Evolutionary conservation across 768 basidiomycete genomes (phyloP).

Genomic region (Thelephora ganbajun): DNA sequence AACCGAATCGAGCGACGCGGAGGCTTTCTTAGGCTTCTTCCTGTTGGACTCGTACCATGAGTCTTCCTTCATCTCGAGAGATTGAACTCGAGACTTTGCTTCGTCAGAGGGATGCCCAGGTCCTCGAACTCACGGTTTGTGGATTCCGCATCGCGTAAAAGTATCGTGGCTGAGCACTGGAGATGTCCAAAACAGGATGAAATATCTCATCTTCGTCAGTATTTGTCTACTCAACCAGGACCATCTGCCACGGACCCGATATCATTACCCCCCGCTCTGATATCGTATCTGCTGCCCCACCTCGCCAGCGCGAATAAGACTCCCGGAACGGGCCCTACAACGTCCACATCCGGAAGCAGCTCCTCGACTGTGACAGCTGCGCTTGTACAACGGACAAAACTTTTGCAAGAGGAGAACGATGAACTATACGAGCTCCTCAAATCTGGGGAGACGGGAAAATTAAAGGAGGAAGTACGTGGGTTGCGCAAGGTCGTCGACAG

Average conservation of each 20-base stretch:
- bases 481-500: slow-evolving; percentile 53
- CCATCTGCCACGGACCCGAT: slow-evolving; percentile 47
- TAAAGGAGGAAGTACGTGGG: slow-evolving; percentile 71
- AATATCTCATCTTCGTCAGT: slow-evolving; percentile 51
- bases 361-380: slow-evolving; percentile 53
- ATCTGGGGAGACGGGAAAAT: slow-evolving; percentile 59
- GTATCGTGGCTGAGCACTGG: not conserved
- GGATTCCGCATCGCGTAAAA: slow-evolving; percentile 4
- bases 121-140: slow-evolving; percentile 61
- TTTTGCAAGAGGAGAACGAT: slow-evolving; percentile 79
- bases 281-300: slow-evolving; percentile 58
- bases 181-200: slow-evolving; percentile 49
- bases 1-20: too few relatives aligned
- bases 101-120: slow-evolving; percentile 60
- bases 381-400: slow-evolving; percentile 54
- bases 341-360: slow-evolving; percentile 9
- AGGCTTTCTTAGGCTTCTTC: not conserved
- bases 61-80: slow-evolving; percentile 61
- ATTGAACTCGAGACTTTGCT: slow-evolving; percentile 70
- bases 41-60: slow-evolving; percentile 27
- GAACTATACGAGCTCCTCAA: slow-evolving; percentile 69
- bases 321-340: slow-evolving; percentile 5
- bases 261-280: slow-evolving; percentile 56
- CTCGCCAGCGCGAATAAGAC: slow-evolving; percentile 27
- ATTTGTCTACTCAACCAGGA: slow-evolving; percentile 44